phyloP scores from a whole-genome alignment of 345 rosid species.

The Draba incana region DNA sequence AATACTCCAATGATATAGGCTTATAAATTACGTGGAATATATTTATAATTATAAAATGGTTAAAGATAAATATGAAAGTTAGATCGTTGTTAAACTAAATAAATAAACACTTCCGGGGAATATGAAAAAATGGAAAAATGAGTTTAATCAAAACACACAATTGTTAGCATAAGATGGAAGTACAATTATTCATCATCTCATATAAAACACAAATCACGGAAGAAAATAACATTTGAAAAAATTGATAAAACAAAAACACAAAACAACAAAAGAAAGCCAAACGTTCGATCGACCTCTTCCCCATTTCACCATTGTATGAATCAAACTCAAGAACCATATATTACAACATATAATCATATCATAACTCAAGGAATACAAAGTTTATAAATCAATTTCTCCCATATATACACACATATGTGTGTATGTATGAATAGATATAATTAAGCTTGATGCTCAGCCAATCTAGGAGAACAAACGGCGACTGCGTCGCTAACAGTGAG shows the following conservation, averaged over 20 bases:
- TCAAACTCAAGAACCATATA: constrained; percentile 34
- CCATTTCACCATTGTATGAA: not conserved
- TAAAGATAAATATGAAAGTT: not conserved
- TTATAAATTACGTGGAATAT: not conserved
- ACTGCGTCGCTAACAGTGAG: constrained; percentile 73
- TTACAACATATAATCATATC: constrained; percentile 25
- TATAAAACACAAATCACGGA: constrained; percentile 18
- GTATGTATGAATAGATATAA: not conserved
- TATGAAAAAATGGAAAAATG: not conserved
- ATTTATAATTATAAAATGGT: not conserved
- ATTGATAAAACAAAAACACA: not conserved
- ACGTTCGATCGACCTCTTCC: not conserved
- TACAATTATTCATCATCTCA: constrained; percentile 21
- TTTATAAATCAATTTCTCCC: constrained; percentile 5
- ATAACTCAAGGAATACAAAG: not conserved
- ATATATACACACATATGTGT: constrained; percentile 14
- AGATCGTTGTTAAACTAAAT: not conserved
- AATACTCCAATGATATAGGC: not conserved
- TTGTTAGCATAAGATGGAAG: not conserved
- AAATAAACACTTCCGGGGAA: not conserved
- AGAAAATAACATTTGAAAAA: constrained; percentile 1
- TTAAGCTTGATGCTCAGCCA: constrained; percentile 50
- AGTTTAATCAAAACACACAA: not conserved
- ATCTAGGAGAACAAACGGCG: constrained; percentile 49
- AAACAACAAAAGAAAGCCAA: not conserved